Percentiles rank a stretch among this genome's conserved stretches.
Conservation (phyloP, 2,329 filamentous ascomycete species). For the Aureobasidium sp. region DNA sequence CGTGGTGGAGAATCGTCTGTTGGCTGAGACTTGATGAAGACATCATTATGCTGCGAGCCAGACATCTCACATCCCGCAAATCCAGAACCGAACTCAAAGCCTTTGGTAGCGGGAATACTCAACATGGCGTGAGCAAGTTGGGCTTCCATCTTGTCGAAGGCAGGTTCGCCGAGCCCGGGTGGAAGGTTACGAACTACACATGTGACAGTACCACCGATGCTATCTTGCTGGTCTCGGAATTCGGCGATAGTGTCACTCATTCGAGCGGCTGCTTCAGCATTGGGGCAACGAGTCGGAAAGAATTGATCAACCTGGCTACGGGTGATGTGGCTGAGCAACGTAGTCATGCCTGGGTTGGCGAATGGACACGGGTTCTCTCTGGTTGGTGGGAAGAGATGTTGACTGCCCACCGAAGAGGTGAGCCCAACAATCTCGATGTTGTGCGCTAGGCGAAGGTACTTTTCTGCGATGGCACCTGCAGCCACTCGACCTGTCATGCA, state of each 20-base stretch:
- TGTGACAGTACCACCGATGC: slow-evolving; percentile 89
- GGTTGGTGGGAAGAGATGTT: slow-evolving; percentile 68
- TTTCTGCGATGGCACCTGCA: slow-evolving; percentile 86
- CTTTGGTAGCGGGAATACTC: slow-evolving; percentile 89
- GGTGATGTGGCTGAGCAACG: slow-evolving; percentile 63
- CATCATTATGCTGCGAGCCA: slow-evolving; percentile 84
- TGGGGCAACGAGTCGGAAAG: slow-evolving; percentile 81
- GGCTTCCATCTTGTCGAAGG: slow-evolving; percentile 93
- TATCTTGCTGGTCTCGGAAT: slow-evolving; percentile 72
- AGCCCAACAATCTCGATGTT: slow-evolving; percentile 89
- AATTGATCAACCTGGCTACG: slow-evolving; percentile 72
- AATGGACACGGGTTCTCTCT: slow-evolving; percentile 60
- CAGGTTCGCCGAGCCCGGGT: slow-evolving; percentile 81
- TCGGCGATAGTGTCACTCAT: slow-evolving; percentile 77
- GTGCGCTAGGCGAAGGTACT: slow-evolving; percentile 75
- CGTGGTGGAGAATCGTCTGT: slow-evolving; percentile 18
- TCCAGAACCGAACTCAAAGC: slow-evolving; percentile 90
- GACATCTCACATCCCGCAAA: slow-evolving; percentile 78
- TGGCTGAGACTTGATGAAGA: slow-evolving; percentile 50
- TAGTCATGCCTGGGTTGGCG: slow-evolving; percentile 71
- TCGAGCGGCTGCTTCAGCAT: slow-evolving; percentile 52
- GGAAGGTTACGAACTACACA: slow-evolving; percentile 86
- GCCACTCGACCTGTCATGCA: slow-evolving; percentile 59
- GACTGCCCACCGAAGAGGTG: slow-evolving; percentile 73
- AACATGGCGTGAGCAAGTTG: slow-evolving; percentile 89